Evolutionary conservation across 768 basidiomycete species (phyloP).

Genomic region (Lentinula detonsa): DNA sequence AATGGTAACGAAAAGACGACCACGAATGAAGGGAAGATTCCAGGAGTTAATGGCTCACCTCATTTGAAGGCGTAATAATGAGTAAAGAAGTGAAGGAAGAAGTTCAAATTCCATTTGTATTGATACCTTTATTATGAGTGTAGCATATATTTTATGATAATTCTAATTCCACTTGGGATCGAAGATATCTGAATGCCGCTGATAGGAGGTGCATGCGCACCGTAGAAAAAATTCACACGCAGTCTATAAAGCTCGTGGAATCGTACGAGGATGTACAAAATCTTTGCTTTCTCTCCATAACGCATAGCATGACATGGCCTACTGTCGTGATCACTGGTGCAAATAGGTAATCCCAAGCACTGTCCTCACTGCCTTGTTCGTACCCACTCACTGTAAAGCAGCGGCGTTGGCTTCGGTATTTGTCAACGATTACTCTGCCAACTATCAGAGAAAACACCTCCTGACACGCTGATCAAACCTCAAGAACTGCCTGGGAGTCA

Average conservation of each 20-base stretch:
- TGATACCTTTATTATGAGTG: too few relatives aligned
- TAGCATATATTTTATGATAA: too few relatives aligned
- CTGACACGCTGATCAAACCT: background rate
- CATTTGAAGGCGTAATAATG: background rate
- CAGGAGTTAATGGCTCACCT: background rate
- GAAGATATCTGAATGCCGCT: too few relatives aligned
- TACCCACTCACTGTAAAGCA: slow-evolving; percentile 21
- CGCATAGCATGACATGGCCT: slow-evolving; percentile 29
- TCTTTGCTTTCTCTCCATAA: background rate
- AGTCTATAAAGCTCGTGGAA: background rate
- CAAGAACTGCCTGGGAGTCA: background rate
- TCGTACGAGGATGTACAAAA: background rate
- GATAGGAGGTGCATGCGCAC: too few relatives aligned
- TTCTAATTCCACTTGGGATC: too few relatives aligned
- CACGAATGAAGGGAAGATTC: background rate
- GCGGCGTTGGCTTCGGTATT: slow-evolving; percentile 80
- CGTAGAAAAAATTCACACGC: too few relatives aligned
- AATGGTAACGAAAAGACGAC: background rate
- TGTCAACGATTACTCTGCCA: slow-evolving; percentile 74
- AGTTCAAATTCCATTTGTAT: background rate
- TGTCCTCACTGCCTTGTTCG: background rate
- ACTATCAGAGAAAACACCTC: slow-evolving; percentile 42
- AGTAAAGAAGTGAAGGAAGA: background rate
- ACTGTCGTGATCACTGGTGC: slow-evolving; percentile 67
- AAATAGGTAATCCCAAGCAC: slow-evolving; percentile 43